Evolutionary conservation across 2,329 filamentous ascomycete genomes (phyloP).

Genomic region (Penicillium digitatum): DNA sequence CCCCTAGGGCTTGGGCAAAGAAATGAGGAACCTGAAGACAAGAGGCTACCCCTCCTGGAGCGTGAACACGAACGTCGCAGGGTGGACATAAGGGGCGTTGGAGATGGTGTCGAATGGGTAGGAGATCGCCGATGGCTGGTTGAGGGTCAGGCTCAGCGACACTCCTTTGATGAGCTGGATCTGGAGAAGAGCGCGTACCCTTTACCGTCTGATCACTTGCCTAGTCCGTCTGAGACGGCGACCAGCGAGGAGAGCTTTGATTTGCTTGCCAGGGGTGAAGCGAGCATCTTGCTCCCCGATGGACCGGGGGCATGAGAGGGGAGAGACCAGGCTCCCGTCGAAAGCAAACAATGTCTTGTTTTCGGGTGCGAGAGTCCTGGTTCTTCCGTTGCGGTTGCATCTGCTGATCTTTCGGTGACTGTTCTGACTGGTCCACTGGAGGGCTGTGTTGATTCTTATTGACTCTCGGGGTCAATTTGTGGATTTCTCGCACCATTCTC

Average conservation of each 20-base stretch:
- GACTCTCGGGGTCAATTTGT: background rate
- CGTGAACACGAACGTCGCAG: constrained; percentile 37
- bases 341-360: constrained; percentile 4
- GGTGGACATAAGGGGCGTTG: constrained; percentile 27
- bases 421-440: background rate
- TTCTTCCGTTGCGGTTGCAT: background rate
- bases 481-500: background rate
- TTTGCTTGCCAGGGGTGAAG: constrained; percentile 43
- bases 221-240: constrained; percentile 39
- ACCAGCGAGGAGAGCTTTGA: constrained; percentile 50
- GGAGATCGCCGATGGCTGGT: constrained; percentile 34
- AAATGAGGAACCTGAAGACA: constrained; percentile 13
- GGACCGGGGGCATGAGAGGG: background rate
- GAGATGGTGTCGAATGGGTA: constrained; percentile 44
- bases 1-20: constrained; percentile 32
- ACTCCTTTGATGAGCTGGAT: background rate
- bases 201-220: constrained; percentile 14
- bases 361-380: constrained; percentile 7
- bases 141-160: constrained; percentile 1
- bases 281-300: constrained; percentile 39
- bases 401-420: constrained; percentile 4
- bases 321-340: constrained; percentile 8
- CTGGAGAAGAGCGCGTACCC: constrained; percentile 7
- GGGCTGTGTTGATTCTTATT: background rate
- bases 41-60: constrained; percentile 42